Evolutionary conservation across 371 early-diverging fungal genomes (phyloP).

Genomic region (Sporodiniella umbellata): DNA sequence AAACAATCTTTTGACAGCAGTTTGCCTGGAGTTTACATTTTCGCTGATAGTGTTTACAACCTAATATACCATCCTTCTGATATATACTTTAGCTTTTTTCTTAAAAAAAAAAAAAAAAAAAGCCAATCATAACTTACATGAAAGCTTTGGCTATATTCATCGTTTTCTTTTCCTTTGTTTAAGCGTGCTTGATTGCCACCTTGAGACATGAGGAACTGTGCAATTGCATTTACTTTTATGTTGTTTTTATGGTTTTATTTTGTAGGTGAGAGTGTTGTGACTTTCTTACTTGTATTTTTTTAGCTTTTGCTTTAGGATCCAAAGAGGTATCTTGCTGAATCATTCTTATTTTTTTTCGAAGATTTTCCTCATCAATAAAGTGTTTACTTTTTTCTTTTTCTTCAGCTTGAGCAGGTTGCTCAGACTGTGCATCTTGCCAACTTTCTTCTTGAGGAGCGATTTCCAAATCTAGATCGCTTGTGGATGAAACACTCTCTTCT

Average conservation of each 20-base stretch:
- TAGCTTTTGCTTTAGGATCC: conserved; percentile 63
- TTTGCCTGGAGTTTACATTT: conserved; percentile 84
- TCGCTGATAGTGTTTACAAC: conserved; percentile 95
- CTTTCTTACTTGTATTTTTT: conserved; percentile 62
- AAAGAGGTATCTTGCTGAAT: conserved; percentile 56
- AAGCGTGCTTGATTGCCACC: conserved; percentile 31
- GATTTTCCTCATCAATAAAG: conserved; percentile 26
- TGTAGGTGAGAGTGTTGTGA: no score
- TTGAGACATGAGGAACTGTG: conserved; percentile 14
- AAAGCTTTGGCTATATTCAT: conserved; percentile 40
- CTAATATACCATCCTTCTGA: conserved; percentile 54
- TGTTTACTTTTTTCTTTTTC: background rate
- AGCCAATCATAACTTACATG: conserved; percentile 37
- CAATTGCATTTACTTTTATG: no score
- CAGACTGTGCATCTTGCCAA: conserved; percentile 34
- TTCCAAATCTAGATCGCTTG: background rate
- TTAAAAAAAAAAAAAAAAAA: background rate
- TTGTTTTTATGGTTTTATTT: no score
- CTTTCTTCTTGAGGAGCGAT: conserved; percentile 62
- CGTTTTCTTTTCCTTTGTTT: conserved; percentile 24
- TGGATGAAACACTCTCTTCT: background rate
- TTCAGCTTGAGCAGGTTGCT: conserved; percentile 4
- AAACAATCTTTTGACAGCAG: conserved; percentile 88
- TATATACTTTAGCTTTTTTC: background rate
- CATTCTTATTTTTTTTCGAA: conserved; percentile 56